Base-by-base conservation (phyloP, 164 flowering plant species). In the Tinospora cordifolia region DNA sequence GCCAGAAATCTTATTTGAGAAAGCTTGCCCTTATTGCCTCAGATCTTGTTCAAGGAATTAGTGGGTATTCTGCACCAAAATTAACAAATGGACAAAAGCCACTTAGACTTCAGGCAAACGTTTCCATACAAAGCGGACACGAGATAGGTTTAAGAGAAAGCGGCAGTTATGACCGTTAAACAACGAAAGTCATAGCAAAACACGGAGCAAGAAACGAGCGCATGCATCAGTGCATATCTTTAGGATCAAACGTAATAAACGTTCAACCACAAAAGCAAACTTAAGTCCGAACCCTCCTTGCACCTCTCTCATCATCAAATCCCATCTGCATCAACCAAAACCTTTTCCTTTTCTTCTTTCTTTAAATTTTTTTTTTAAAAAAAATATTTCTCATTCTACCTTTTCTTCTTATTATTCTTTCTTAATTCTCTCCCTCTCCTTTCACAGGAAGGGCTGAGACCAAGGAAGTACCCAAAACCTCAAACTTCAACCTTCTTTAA, bases 401-500 rank as follows among this genome's bases (percentile, higher is more conserved):
- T 36, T 22, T 41, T 59, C 40, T 3, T 26, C 14, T 40, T 11
- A 21, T 22, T 41, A 57, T 12, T 26, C 25, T 14, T n/a, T n/a
- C n/a, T n/a, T n/a, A n/a, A n/a, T n/a, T 57, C 75, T 72, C 68
- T 38, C 46, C 67, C 68, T 47, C 69, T 62, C 67, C 68, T 69
- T 69, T 13, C 27, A 15, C 44, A 68, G 71, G 71, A 49, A 68
- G 68, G 72, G 71, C 41, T 34, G 72, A 67, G 66, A 22, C 22
- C 60, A 67, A 44, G 26, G 6, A 44, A 22, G 15, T 30, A 21
- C 19, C 14, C 22, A 2, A 8, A 22, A 6, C 26, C 14, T 27
- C 6, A n/a, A 14, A 22, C 13, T 21, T 30, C 4, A 2, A 30
- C 4, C 36, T 30, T 49, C 62, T 19, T 19, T 5, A n/a, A 10